Percentiles rank a stretch among this genome's conserved stretches.
phyloP scores from a whole-genome alignment of 164 flowering plant genomes.

The Sextonia rubra region DNA sequence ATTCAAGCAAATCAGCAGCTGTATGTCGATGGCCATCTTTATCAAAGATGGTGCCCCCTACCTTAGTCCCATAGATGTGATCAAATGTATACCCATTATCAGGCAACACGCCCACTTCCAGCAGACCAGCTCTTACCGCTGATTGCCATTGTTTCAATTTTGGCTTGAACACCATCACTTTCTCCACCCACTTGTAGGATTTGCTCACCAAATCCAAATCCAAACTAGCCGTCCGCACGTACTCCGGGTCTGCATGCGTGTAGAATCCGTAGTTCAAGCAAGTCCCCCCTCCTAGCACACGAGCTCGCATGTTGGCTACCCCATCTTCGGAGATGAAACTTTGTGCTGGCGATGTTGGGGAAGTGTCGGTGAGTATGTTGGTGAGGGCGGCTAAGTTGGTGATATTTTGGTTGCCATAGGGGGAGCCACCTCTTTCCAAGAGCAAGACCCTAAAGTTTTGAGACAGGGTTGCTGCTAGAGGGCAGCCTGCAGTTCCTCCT shows the following conservation, averaged over 20 bases:
- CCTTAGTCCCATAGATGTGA: slow-evolving; percentile 68
- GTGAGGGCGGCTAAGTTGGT: slow-evolving; percentile 33
- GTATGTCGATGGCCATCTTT: slow-evolving; percentile 58
- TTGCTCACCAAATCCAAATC: slow-evolving; percentile 34
- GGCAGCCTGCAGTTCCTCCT: slow-evolving; percentile 87
- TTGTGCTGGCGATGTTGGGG: slow-evolving; percentile 54
- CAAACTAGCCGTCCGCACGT: slow-evolving; percentile 40
- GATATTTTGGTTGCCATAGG: slow-evolving; percentile 52
- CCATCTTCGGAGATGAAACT: slow-evolving; percentile 72
- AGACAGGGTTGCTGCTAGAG: slow-evolving; percentile 80
- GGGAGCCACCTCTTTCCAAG: slow-evolving; percentile 76
- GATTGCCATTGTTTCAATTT: slow-evolving; percentile 59
- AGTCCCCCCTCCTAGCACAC: slow-evolving; percentile 76
- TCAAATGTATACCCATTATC: slow-evolving; percentile 67
- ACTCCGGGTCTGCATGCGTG: slow-evolving; percentile 41
- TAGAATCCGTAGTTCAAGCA: slow-evolving; percentile 77
- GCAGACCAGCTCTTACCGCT: slow-evolving; percentile 64
- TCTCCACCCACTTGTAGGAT: slow-evolving; percentile 79
- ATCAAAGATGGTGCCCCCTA: slow-evolving; percentile 81
- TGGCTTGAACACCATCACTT: slow-evolving; percentile 53
- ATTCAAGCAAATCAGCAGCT: slow-evolving; percentile 71
- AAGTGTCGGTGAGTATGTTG: slow-evolving; percentile 30
- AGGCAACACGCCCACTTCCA: slow-evolving; percentile 64
- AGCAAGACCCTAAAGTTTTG: slow-evolving; percentile 44
- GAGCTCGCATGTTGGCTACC: slow-evolving; percentile 54